A percentile compares a stretch with the other conserved stretches of the same genome.
Evolutionary conservation across 306 rosid genomes (phyloP).

Genomic region (Myrica gale): DNA sequence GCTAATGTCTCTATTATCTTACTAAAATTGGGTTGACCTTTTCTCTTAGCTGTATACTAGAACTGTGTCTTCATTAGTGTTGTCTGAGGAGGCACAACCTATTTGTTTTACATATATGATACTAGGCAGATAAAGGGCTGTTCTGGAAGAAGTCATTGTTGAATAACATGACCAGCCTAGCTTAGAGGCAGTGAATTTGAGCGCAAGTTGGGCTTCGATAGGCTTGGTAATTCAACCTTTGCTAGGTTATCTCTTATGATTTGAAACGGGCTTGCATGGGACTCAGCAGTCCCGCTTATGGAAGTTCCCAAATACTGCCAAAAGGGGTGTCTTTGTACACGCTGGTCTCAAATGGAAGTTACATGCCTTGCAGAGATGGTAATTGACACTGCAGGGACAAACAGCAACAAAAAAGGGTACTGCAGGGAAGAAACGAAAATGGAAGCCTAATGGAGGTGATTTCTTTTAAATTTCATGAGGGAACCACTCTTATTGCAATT

Average conservation of each 20-base stretch:
- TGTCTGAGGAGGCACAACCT: not conserved
- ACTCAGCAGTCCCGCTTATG: not conserved
- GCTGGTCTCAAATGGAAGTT: not conserved
- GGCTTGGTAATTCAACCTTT: not conserved
- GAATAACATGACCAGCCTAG: conserved; percentile 1
- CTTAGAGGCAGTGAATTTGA: not conserved
- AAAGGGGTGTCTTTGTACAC: not conserved
- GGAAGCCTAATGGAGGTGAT: no score
- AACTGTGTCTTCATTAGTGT: not conserved
- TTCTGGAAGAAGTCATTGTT: not conserved
- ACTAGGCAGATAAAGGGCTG: not conserved
- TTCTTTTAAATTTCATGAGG: no score
- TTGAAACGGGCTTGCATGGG: not conserved
- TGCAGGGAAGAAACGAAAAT: no score
- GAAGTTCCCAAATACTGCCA: not conserved
- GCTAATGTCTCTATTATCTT: not conserved
- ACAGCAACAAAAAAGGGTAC: no score
- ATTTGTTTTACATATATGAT: not conserved
- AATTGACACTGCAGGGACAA: not conserved
- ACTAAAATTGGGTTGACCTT: not conserved
- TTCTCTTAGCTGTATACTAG: not conserved
- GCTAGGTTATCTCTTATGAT: not conserved
- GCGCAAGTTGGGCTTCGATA: not conserved
- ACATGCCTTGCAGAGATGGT: not conserved
- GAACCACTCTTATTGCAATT: no score